Evolutionary conservation across 345 rosid species (phyloP), one percentile per base, ranked within the genome.

Genomic region (Eucalyptus victrix): DNA sequence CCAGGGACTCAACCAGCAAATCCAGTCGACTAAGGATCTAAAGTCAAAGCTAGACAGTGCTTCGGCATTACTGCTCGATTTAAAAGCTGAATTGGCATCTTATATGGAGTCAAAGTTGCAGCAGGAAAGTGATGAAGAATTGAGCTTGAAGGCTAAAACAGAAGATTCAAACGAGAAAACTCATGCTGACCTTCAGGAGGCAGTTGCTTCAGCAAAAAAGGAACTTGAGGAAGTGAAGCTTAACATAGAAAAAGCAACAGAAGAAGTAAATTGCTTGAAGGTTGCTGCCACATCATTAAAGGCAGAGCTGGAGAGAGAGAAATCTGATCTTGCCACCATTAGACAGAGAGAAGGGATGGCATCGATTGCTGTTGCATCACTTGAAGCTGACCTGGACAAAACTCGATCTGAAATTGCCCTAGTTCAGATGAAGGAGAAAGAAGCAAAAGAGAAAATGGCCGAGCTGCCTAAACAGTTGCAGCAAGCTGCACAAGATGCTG

Each of bases 261-360:
- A 94, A 6, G 99, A 97, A 94, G 98, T 95, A 85, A 91, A 93
- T 86, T 89, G 90, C 94, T 93, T 97, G 92, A 96, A 95, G 91
- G 97, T 95, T 80, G 96, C 99, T 32, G 94, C 95, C 51, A 88
- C 91, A 58, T 94, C 99, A 32, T 91, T 97, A 88, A 92, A 93
- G 90, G 80, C 93, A 24, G 99, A 97, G 90, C 94, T 96, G 87
- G 99, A 97, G 83, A 94, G 89, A 86, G 98, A 97, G 92, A 97
- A 92, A 90, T 62, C 93, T 12, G 91, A 94, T 47, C 95, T 97
- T 92, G 94, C 93, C 51, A 86, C 93, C 32, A 92, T 95, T 40
- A 94, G 92, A 91, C 95, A 96, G 92, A 94, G 97, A 94, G 99
- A 97, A 94, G 99, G 98, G 89, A 94, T 96, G 96, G 98, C 98